phyloP scores from a whole-genome alignment of 371 early-diverging fungal genomes.

The Mortierella sp. region DNA sequence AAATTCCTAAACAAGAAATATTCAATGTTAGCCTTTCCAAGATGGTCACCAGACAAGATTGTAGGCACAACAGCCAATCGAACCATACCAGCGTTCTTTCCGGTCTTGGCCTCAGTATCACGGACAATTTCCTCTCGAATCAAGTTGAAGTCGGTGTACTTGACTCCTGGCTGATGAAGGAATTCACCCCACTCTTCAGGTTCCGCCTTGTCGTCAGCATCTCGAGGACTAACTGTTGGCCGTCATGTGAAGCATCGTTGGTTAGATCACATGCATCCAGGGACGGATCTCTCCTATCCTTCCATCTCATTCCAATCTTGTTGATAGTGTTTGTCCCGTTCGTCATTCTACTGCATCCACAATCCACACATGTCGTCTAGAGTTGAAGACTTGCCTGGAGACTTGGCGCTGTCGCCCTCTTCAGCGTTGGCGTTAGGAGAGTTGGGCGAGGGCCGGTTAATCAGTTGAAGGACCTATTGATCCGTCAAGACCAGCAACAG shows the following conservation, averaged over 20 bases:
- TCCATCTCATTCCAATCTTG: background rate
- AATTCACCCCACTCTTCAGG: conserved; percentile 97
- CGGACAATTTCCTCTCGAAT: conserved; percentile 94
- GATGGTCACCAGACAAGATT: too few species aligned
- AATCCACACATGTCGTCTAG: too few species aligned
- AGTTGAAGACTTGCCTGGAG: background rate
- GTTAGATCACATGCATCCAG: conserved; percentile 12
- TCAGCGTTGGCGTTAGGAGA: conserved; percentile 52
- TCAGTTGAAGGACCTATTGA: conserved; percentile 89
- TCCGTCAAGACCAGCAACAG: background rate
- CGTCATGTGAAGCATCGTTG: background rate
- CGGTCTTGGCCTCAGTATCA: conserved; percentile 94
- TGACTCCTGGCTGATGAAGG: conserved; percentile 92
- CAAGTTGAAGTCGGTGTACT: conserved; percentile 92
- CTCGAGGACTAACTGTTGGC: background rate
- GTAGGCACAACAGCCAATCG: too few species aligned
- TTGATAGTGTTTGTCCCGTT: too few species aligned
- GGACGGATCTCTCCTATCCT: background rate
- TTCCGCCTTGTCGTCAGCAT: conserved; percentile 59
- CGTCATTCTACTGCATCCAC: too few species aligned
- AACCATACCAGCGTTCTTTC: conserved; percentile 80
- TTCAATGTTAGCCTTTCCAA: too few species aligned
- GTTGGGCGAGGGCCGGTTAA: conserved; percentile 83
- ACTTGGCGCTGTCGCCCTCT: conserved; percentile 37
- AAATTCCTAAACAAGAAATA: conserved; percentile 72